Evolutionary conservation across 2,329 filamentous ascomycete genomes (phyloP).

Genomic region (Sporothrix variecibatus): DNA sequence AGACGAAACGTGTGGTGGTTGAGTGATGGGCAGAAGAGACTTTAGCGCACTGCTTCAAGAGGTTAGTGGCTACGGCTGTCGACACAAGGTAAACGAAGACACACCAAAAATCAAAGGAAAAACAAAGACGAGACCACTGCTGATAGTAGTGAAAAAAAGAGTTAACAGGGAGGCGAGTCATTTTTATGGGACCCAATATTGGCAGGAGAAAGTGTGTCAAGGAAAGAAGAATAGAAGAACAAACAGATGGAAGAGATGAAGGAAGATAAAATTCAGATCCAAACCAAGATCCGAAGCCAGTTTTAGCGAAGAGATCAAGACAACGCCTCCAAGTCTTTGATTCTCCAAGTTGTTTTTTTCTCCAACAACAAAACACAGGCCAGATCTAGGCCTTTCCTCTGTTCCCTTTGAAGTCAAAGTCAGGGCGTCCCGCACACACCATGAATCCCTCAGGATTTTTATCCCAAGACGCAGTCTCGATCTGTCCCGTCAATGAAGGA

Average conservation of each 20-base stretch:
- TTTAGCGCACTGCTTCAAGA: background rate
- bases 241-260: background rate
- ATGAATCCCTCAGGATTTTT: background rate
- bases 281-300: background rate
- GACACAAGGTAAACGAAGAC: background rate
- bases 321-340: background rate
- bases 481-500: background rate
- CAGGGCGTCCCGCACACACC: background rate
- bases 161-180: background rate
- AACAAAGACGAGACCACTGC: background rate
- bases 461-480: background rate
- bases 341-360: background rate
- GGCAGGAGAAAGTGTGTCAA: background rate
- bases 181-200: background rate
- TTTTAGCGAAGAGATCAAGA: background rate
- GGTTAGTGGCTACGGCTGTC: background rate
- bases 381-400: background rate
- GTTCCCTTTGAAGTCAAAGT: background rate
- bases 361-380: background rate
- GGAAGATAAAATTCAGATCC: background rate
- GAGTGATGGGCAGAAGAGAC: background rate
- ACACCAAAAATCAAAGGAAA: background rate
- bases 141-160: background rate
- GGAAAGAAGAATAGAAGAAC: background rate
- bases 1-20: background rate